Conservation (phyloP, 768 basidiomycete species). For the Tylopilus sp. region DNA sequence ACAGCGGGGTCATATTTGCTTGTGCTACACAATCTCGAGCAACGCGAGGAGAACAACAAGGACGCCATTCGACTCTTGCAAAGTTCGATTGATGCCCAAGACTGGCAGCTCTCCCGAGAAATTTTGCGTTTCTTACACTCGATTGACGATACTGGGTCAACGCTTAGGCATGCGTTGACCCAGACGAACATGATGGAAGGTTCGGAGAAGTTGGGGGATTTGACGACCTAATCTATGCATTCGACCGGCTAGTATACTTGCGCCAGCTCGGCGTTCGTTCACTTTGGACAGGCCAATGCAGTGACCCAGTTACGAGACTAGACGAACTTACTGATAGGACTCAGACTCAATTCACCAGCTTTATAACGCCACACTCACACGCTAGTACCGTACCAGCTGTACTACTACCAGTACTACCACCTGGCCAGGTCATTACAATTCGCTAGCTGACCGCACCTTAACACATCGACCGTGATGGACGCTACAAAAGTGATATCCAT, state of each 20-base stretch:
- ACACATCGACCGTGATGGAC: constrained; percentile 15
- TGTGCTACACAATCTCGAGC: constrained; percentile 91
- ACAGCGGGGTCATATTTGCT: constrained; percentile 92
- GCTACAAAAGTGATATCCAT: constrained; percentile 42
- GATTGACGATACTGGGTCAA: constrained; percentile 81
- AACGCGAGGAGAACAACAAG: constrained; percentile 69
- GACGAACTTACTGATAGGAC: too few species aligned
- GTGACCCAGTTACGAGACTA: too few species aligned
- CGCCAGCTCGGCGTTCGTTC: not conserved
- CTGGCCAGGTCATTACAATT: too few species aligned
- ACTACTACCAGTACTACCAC: too few species aligned
- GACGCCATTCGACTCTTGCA: constrained; percentile 81
- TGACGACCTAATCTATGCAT: not conserved
- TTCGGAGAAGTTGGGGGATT: not conserved
- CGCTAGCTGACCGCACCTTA: not conserved
- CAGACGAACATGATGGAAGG: constrained; percentile 41
- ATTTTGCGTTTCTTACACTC: constrained; percentile 89
- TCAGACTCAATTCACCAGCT: too few species aligned
- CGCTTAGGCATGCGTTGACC: constrained; percentile 58
- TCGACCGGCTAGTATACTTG: not conserved
- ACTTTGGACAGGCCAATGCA: not conserved
- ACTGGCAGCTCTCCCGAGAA: constrained; percentile 91
- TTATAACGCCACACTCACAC: too few species aligned
- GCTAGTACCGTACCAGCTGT: too few species aligned
- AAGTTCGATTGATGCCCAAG: constrained; percentile 69